phyloP scores from a whole-genome alignment of 805 yeast genomes.

The Kuraishia capsulata region DNA sequence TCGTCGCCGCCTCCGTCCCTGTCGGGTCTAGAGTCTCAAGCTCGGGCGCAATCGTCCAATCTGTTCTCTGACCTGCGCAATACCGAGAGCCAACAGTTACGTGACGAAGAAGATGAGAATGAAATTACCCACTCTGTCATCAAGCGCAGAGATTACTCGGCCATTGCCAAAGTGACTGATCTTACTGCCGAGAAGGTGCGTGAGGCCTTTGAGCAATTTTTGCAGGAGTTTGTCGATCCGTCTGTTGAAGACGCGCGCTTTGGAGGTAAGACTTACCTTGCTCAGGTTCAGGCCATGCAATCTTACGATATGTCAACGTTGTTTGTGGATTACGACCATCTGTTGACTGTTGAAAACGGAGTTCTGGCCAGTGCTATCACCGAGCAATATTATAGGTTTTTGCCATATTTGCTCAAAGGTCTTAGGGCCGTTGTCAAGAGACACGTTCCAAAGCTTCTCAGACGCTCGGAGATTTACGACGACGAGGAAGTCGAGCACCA shows the following conservation, averaged over 20 bases:
- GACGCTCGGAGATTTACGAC: conserved; percentile 17
- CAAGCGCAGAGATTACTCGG: conserved; percentile 50
- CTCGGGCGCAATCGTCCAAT: conserved; percentile 5
- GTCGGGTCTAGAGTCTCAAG: neutral
- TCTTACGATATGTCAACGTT: conserved; percentile 67
- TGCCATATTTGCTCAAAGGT: conserved; percentile 75
- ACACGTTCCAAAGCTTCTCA: conserved; percentile 65
- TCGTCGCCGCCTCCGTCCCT: conserved; percentile 3
- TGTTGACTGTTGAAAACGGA: conserved; percentile 69
- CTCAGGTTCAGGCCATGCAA: conserved; percentile 76
- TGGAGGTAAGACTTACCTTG: conserved; percentile 57
- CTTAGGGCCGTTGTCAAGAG: conserved; percentile 63
- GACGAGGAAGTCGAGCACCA: conserved; percentile 33
- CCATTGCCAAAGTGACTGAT: conserved; percentile 82
- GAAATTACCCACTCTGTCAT: conserved; percentile 20
- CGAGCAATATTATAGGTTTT: conserved; percentile 87
- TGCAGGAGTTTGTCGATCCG: conserved; percentile 48
- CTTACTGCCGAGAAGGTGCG: conserved; percentile 90
- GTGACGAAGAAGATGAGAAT: conserved; percentile 15
- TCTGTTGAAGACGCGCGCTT: conserved; percentile 28
- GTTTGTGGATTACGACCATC: conserved; percentile 78
- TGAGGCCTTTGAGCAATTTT: conserved; percentile 79
- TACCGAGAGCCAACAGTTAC: conserved; percentile 5
- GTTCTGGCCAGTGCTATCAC: conserved; percentile 82
- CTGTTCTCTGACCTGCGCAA: conserved; percentile 4